Base-by-base conservation (phyloP, 257 asterid genomes). In the Solanum piurae region DNA sequence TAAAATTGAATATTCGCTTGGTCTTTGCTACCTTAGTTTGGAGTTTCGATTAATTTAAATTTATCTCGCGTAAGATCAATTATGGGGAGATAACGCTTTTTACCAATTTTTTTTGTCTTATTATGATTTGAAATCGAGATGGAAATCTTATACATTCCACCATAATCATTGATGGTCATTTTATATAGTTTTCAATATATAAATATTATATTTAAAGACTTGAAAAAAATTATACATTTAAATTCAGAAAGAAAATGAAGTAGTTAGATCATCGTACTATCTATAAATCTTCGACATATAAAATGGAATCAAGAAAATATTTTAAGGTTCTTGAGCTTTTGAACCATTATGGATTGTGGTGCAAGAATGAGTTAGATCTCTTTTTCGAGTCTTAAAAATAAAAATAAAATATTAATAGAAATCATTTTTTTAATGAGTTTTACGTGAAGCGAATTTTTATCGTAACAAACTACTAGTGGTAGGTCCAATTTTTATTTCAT, bases 11-110 rank as follows among this genome's bases (percentile, higher is more conserved):
- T 52, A 16, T 52, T 18, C 10, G n/a, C 10, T 52, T 52, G 23
- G 4, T 55, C 10, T 55, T 55, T 55, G n/a, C 1, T 7, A 55
- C n/a, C 25, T 20, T 55, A 55, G 1, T 55, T 2, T 55, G 1
- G 0, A 55, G n/a, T 55, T 55, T 55, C 5, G 25, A 9, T 21
- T 21, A 58, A 71, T 71, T 71, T 71, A 16, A 16, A 31, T 71
- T 7, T 33, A 1, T 18, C 7, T 8, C 6, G 3, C 3, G 0
- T 29, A 33, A 71, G 12, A 0, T 1, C 4, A 31, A 66, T 29
- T 69, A 69, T 14, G 2, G 23, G n/a, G 6, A 9, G 14, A 5
- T 31, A 7, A 4, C 4, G 2, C 42, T 71, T 71, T 13, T 3
- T 7, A 33, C 1, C 3, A 31, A 7, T 9, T 5, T 25, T 25